phyloP scores from a whole-genome alignment of 2,329 filamentous ascomycete genomes.

The Hypoxylon sp. region DNA sequence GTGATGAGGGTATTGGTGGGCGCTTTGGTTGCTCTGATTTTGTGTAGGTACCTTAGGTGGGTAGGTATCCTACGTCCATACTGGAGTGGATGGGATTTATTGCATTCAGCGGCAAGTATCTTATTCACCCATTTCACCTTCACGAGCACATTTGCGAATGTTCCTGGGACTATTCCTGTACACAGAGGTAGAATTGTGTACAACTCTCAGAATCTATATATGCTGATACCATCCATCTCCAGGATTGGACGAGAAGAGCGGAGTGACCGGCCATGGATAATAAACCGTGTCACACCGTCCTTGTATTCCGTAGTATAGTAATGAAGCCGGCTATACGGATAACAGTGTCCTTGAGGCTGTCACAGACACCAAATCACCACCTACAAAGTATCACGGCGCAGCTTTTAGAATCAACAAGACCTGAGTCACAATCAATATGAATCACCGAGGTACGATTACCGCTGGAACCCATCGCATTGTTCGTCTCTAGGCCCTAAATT shows the following conservation, averaged over 20 bases:
- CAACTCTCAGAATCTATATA: neutral
- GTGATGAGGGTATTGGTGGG: no score
- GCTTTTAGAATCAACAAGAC: neutral
- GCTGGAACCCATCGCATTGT: constrained; percentile 30
- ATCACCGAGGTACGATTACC: constrained; percentile 7
- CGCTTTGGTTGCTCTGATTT: no score
- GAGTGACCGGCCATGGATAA: neutral
- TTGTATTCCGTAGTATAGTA: neutral
- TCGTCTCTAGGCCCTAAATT: constrained; percentile 28
- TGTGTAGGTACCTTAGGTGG: no score
- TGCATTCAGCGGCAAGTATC: neutral
- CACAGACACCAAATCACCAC: neutral
- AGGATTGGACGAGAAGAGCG: neutral
- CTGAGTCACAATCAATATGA: neutral
- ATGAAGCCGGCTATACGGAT: neutral
- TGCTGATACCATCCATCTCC: neutral
- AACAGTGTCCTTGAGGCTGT: neutral
- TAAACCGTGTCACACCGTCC: neutral
- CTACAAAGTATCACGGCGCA: neutral
- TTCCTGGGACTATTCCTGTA: neutral
- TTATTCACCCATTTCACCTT: neutral
- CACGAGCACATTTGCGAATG: neutral
- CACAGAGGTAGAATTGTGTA: neutral
- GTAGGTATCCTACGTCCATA: no score
- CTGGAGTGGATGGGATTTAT: no score